Conservation (phyloP, 768 basidiomycete genomes). For the Lepiota venenata region DNA sequence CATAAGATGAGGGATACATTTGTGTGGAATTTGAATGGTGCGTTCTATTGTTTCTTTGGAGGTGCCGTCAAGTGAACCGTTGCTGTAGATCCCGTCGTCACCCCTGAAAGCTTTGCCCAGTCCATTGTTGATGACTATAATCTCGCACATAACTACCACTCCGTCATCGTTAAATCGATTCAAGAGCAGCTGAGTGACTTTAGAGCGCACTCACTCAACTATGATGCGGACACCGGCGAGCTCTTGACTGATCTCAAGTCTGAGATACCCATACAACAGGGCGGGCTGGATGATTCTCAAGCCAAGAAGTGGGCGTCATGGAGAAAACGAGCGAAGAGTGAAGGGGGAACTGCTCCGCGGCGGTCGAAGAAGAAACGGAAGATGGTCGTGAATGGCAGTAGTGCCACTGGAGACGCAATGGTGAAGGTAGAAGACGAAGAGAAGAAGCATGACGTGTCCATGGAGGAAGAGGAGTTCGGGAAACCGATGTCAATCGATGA, state of each 20-base stretch:
- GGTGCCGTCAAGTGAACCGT: not conserved
- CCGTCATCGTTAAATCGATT: slow-evolving; percentile 74
- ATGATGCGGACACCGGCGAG: slow-evolving; percentile 44
- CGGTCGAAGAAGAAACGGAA: slow-evolving; percentile 18
- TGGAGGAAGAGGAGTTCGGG: slow-evolving; percentile 21
- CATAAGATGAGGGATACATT: slow-evolving; percentile 95
- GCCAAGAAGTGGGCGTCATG: slow-evolving; percentile 70
- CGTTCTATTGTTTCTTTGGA: slow-evolving; percentile 22
- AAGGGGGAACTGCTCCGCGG: slow-evolving; percentile 13
- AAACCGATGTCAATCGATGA: slow-evolving; percentile 55
- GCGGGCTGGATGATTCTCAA: slow-evolving; percentile 46
- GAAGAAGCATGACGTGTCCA: slow-evolving; percentile 19
- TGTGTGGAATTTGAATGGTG: slow-evolving; percentile 95
- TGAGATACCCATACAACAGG: slow-evolving; percentile 20
- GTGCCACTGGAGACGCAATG: slow-evolving; percentile 10
- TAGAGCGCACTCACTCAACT: slow-evolving; percentile 58
- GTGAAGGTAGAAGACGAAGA: slow-evolving; percentile 18
- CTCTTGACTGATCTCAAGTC: slow-evolving; percentile 15
- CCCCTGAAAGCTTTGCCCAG: slow-evolving; percentile 88
- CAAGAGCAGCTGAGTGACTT: slow-evolving; percentile 86
- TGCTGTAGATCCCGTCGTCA: slow-evolving; percentile 75
- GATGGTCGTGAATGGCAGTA: slow-evolving; percentile 21
- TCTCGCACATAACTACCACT: slow-evolving; percentile 62
- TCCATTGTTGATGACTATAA: slow-evolving; percentile 89
- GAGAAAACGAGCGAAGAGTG: slow-evolving; percentile 49